These are phyloP conservation scores for Suhomyces sp. DNA, from an alignment of 805 yeast species.

Conservation along the genomic window DNA sequence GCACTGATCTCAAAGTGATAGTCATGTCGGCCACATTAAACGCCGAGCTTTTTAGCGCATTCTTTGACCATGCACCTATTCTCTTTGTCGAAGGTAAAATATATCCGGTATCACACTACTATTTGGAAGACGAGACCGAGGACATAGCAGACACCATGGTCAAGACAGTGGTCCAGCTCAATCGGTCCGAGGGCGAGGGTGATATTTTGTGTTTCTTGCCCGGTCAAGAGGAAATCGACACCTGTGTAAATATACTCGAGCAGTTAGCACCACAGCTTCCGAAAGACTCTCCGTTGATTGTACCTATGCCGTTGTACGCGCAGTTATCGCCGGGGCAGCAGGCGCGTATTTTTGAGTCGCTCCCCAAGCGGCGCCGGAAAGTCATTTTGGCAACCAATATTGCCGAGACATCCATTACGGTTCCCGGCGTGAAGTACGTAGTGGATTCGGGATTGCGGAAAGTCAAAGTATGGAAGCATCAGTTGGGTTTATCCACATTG, in stretches of 20 bases:
- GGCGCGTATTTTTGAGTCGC: slow-evolving; percentile 67
- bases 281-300: slow-evolving; percentile 68
- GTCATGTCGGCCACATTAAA: slow-evolving; percentile 97
- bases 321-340: slow-evolving; percentile 87
- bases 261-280: slow-evolving; percentile 65
- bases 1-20: slow-evolving; percentile 62
- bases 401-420: slow-evolving; percentile 97
- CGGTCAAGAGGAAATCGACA: slow-evolving; percentile 97
- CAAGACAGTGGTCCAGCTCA: slow-evolving; percentile 72
- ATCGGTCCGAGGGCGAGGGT: slow-evolving; percentile 76
- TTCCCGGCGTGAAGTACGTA: slow-evolving; percentile 90
- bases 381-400: slow-evolving; percentile 91
- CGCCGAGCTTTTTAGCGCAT: slow-evolving; percentile 79
- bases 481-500: slow-evolving; percentile 86
- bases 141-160: slow-evolving; percentile 82
- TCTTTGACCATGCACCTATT: slow-evolving; percentile 79
- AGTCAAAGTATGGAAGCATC: slow-evolving; percentile 93
- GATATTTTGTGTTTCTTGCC: slow-evolving; percentile 91
- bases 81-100: slow-evolving; percentile 86
- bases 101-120: slow-evolving; percentile 75
- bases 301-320: slow-evolving; percentile 87
- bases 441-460: slow-evolving; percentile 91
- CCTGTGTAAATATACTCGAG: slow-evolving; percentile 61
- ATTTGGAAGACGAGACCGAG: slow-evolving; percentile 61
- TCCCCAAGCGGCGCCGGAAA: slow-evolving; percentile 69